Evolutionary conservation across 352 stramenopile species (phyloP), one percentile per base, ranked within the genome.

Genomic region (Elongisporangium anandrum): DNA sequence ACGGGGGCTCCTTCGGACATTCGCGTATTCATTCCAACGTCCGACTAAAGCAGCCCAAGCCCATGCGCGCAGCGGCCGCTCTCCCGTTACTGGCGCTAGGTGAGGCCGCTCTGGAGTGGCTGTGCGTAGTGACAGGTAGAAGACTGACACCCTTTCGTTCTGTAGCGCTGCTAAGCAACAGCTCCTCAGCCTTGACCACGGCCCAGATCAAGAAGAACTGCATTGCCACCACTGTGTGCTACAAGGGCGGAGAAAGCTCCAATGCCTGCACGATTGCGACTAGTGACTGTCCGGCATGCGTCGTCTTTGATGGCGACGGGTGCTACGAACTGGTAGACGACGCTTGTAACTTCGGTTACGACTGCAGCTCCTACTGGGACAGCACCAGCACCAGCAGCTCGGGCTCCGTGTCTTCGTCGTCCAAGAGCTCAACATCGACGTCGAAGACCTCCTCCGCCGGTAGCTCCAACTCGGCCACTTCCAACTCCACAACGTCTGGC

Each of bases 351-450:
- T 84, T 80, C 16, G 63, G 72, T 10, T 54, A 52, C 16, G 65
- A 80, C 59, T 85, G 70, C 54, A 64, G 51, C 54, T 54, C 47
- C 26, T 69, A 63, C 3, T 79, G 68, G 66, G 54, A 49, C 16
- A 54, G 54, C 20, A 56, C 55, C 15, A 65, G 59, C n/a, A 51
- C 47, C 6, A 65, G 48, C 21, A 65, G 19, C 26, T 48, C 17
- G n/a, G n/a, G n/a, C 29, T 39, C 19, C 29, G 52, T 45, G 34
- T 17, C 34, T 45, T 45, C 34, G 2, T 45, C 34, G 29, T 45
- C 45, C 29, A 45, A 45, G 34, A 45, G 10, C 34, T 45, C 34
- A 45, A 15, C 34, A 17, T 17, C 49, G 20, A 17, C 49, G 20
- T 24, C 49, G 21, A 59, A 21, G 10, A 63, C 64, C 12, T 57